A percentile compares a stretch with the other conserved stretches of the same genome.
Evolutionary conservation across 768 basidiomycete species (phyloP).

Genomic region (Rickenella mellea): DNA sequence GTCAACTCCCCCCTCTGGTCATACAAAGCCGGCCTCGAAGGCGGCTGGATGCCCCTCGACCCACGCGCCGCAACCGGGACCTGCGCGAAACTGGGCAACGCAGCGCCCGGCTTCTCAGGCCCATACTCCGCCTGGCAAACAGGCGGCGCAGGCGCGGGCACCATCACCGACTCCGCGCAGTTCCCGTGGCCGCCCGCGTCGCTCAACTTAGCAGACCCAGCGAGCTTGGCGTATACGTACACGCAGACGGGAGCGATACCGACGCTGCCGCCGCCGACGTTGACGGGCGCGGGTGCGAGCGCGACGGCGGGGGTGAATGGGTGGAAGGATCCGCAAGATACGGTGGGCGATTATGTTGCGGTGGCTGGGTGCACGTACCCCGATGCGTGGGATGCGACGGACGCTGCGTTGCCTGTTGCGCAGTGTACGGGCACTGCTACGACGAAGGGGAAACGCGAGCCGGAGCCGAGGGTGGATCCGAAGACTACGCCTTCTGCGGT

Average conservation of each 20-base stretch:
- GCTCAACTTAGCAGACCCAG: conserved; percentile 31
- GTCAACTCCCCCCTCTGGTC: conserved; percentile 57
- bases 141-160: conserved; percentile 47
- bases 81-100: conserved; percentile 47
- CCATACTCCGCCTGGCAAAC: conserved; percentile 58
- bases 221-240: conserved; percentile 36
- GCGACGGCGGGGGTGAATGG: conserved; percentile 37
- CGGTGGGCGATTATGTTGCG: conserved; percentile 41
- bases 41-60: conserved; percentile 75
- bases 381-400: conserved; percentile 51
- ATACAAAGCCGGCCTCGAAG: conserved; percentile 57
- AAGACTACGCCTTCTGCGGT: too few relatives aligned
- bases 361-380: conserved; percentile 61
- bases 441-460: not conserved
- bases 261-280: conserved; percentile 40
- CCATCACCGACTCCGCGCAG: conserved; percentile 31
- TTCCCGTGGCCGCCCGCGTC: conserved; percentile 46
- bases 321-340: conserved; percentile 49
- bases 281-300: conserved; percentile 33
- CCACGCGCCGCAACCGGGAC: conserved; percentile 57
- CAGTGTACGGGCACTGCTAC: conserved; percentile 22
- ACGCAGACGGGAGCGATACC: conserved; percentile 49
- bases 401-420: conserved; percentile 35
- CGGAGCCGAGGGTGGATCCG: not conserved
- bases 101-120: conserved; percentile 36